phyloP scores from a whole-genome alignment of 2,329 filamentous ascomycete genomes.

The Esteya vermicola region DNA sequence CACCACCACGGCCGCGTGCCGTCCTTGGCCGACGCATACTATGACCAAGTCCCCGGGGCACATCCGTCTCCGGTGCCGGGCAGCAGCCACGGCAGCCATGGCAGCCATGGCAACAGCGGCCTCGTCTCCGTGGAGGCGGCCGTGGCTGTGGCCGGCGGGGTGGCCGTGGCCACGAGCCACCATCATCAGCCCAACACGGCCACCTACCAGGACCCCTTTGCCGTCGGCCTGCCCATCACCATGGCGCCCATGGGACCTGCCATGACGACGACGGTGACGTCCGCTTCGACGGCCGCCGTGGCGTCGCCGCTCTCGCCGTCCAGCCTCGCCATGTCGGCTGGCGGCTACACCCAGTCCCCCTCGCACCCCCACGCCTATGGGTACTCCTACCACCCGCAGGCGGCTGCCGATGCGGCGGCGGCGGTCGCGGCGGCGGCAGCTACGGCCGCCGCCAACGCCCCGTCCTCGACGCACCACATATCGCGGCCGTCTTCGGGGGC shows the following conservation, averaged over 20 bases:
- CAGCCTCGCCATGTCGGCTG: too few species aligned
- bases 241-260: too few species aligned
- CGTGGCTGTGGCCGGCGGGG: too few species aligned
- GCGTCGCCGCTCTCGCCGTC: not conserved
- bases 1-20: slow-evolving; percentile 11
- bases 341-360: too few species aligned
- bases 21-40: slow-evolving; percentile 14
- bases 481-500: slow-evolving; percentile 47
- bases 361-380: not conserved
- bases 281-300: too few species aligned
- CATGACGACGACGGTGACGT: too few species aligned
- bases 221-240: slow-evolving; percentile 13
- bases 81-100: too few species aligned
- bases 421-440: not conserved
- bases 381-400: not conserved
- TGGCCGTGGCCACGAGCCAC: too few species aligned
- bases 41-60: slow-evolving; percentile 15
- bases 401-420: not conserved
- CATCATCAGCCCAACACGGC: too few species aligned
- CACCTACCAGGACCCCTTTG: slow-evolving; percentile 18
- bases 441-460: slow-evolving; percentile 4
- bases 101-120: too few species aligned
- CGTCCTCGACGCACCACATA: slow-evolving; percentile 23
- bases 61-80: slow-evolving; percentile 7
- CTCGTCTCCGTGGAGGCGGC: too few species aligned